Base-by-base conservation (phyloP, 768 basidiomycete genomes). In the Suillus variegatus region DNA sequence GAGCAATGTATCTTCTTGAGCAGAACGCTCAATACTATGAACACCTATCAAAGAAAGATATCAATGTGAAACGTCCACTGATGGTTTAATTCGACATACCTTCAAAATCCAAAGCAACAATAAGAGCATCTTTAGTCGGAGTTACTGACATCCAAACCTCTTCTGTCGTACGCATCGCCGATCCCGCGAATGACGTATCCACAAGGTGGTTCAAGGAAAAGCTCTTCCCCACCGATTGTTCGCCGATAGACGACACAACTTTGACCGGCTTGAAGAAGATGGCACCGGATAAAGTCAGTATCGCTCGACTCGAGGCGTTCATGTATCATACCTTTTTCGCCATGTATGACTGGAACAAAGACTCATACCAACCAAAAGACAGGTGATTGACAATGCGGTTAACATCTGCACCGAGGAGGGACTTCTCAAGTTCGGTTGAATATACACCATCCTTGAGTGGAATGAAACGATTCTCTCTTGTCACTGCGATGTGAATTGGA, bases 81-180 rank as follows among this genome's bases (percentile, higher is more conserved):
- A 25, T 25, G 25, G 25, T 25, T 25, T 25, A 25, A 25, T 25
- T 25, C 25, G 25, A 25, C 25, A 25, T 25, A 25, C 25, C 25
- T 25, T 25, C 25, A 25, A 25, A 25, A 25, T 25, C 25, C 25
- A 25, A 25, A 25, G 25, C 25, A 25, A 25, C 25, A 25, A 89
- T 76, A 12, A 89, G 69, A 0, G 73, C 73, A 28, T 86, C 82
- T 56, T 82, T 76, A 0, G 87, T 88, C 0, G 88, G 88, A 2
- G 87, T 87, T 9, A 86, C 85, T 0, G 87, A 88, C 82, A 88
- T 84, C 88, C 87, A 88, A 2, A 88, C 85, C 6, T 88, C 87
- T 75, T 87, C 85, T 70, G 85, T 88, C 10, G 86, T 88, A n/a
- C 85, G 77, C 86, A 88, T 87, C 0, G 87, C 88, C 10, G 82